Conservation (phyloP, 495 filamentous ascomycete genomes). For the Hyaloscypha variabilis region DNA sequence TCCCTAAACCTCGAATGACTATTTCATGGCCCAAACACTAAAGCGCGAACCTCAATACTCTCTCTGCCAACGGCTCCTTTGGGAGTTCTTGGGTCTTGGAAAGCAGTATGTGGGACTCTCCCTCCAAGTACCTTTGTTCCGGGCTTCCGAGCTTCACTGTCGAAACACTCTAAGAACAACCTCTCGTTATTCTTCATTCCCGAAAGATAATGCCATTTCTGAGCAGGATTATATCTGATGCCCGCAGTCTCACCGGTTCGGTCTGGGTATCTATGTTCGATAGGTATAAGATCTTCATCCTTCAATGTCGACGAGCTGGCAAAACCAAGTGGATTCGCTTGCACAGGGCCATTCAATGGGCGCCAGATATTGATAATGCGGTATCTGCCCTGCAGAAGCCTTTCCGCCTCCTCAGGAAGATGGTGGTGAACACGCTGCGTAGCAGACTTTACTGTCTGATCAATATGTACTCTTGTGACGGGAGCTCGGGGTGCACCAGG, state of each 20-base stretch:
- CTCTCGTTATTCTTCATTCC: conserved; percentile 77
- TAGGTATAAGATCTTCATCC: conserved; percentile 66
- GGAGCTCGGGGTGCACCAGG: conserved; percentile 59
- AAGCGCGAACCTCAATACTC: conserved; percentile 85
- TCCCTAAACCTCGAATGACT: not conserved
- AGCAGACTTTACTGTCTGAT: conserved; percentile 73
- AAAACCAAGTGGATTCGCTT: conserved; percentile 69
- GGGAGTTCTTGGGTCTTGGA: conserved; percentile 69
- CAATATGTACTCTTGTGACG: conserved; percentile 77
- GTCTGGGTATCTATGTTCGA: conserved; percentile 76
- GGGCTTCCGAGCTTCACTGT: conserved; percentile 56
- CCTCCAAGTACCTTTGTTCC: conserved; percentile 57
- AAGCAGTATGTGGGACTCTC: conserved; percentile 80
- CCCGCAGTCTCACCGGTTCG: conserved; percentile 78
- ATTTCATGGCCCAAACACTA: conserved; percentile 68
- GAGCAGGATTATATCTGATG: conserved; percentile 57
- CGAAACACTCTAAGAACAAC: conserved; percentile 81
- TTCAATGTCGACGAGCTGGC: conserved; percentile 62
- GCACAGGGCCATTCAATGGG: conserved; percentile 73
- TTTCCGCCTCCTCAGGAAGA: conserved; percentile 56
- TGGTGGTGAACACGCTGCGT: conserved; percentile 67
- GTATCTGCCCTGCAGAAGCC: conserved; percentile 62
- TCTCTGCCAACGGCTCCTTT: conserved; percentile 63
- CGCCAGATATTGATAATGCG: conserved; percentile 91
- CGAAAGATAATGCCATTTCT: conserved; percentile 79